Conservation (phyloP, 176 grass and related monocot species). For the Rhynchospora breviuscula region DNA sequence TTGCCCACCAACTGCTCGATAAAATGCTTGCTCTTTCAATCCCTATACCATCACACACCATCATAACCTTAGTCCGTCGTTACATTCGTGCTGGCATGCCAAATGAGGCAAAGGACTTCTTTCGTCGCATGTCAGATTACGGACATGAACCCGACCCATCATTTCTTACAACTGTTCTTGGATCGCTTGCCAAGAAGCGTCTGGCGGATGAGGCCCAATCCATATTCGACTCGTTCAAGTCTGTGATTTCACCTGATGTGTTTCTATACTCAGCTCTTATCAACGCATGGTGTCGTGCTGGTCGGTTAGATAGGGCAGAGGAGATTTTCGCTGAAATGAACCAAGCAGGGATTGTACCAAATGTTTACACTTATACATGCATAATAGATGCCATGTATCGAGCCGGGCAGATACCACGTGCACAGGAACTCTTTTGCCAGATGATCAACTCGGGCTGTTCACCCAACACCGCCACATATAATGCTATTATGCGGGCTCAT, state of each 20-base stretch:
- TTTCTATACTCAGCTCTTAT: conserved; percentile 68
- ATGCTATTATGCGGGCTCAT: conserved; percentile 62
- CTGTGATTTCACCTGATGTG: conserved; percentile 59
- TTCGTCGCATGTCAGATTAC: conserved; percentile 63
- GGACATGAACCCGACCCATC: conserved; percentile 45
- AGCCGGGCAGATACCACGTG: conserved; percentile 65
- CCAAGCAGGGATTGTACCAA: conserved; percentile 51
- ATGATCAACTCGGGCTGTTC: conserved; percentile 71
- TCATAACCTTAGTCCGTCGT: conserved; percentile 50
- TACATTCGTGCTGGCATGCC: conserved; percentile 60
- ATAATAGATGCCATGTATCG: conserved; percentile 94
- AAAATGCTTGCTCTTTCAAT: conserved; percentile 57
- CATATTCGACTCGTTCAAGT: conserved; percentile 58
- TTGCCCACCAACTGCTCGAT: conserved; percentile 76
- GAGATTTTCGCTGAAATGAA: conserved; percentile 62
- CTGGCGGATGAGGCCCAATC: conserved; percentile 62
- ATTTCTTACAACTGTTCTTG: conserved; percentile 49
- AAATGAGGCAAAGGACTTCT: conserved; percentile 48
- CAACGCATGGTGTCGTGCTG: conserved; percentile 71
- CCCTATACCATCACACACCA: conserved; percentile 39
- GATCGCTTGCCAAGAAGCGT: conserved; percentile 64
- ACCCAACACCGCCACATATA: conserved; percentile 70
- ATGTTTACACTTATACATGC: conserved; percentile 84
- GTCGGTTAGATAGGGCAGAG: conserved; percentile 61
- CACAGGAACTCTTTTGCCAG: conserved; percentile 75